Conservation (phyloP, 768 basidiomycete species). For the Nidularia pulvinata region DNA sequence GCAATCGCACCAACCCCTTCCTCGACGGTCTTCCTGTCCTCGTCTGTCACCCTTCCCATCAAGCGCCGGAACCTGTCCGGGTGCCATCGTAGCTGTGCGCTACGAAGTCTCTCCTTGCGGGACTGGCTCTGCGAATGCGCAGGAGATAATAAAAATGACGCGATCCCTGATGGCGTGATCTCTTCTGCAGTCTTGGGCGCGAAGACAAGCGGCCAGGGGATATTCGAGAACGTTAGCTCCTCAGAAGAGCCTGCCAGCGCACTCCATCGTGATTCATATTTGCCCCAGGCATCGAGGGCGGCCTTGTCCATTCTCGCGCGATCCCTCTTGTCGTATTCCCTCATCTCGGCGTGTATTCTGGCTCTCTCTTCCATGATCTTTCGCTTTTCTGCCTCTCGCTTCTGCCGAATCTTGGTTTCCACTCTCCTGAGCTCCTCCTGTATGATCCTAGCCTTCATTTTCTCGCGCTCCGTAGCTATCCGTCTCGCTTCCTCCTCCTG, state of each 20-base stretch:
- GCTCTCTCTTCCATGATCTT: slow-evolving; percentile 47
- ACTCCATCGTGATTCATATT: slow-evolving; percentile 70
- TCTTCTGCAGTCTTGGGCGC: slow-evolving; percentile 43
- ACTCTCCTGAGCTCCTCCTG: slow-evolving; percentile 57
- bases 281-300: slow-evolving; percentile 55
- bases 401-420: slow-evolving; percentile 48
- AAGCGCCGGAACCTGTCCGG: slow-evolving; percentile 74
- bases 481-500: slow-evolving; percentile 45
- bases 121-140: slow-evolving; percentile 57
- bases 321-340: slow-evolving; percentile 43
- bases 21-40: slow-evolving; percentile 54
- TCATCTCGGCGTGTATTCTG: slow-evolving; percentile 28
- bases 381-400: slow-evolving; percentile 47
- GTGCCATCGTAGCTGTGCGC: slow-evolving; percentile 76
- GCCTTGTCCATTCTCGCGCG: slow-evolving; percentile 39
- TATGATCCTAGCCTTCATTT: slow-evolving; percentile 40
- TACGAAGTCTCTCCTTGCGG: slow-evolving; percentile 65
- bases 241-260: slow-evolving; percentile 42
- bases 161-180: slow-evolving; percentile 54
- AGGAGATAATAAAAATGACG: slow-evolving; percentile 63
- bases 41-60: slow-evolving; percentile 46
- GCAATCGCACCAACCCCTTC: slow-evolving; percentile 67
- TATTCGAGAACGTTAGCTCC: slow-evolving; percentile 52
- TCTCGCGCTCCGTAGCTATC: slow-evolving; percentile 42
- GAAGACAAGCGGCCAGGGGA: slow-evolving; percentile 70